Evolutionary conservation across 2,329 filamentous ascomycete species (phyloP).

Genomic region (Cladosporium sp.): DNA sequence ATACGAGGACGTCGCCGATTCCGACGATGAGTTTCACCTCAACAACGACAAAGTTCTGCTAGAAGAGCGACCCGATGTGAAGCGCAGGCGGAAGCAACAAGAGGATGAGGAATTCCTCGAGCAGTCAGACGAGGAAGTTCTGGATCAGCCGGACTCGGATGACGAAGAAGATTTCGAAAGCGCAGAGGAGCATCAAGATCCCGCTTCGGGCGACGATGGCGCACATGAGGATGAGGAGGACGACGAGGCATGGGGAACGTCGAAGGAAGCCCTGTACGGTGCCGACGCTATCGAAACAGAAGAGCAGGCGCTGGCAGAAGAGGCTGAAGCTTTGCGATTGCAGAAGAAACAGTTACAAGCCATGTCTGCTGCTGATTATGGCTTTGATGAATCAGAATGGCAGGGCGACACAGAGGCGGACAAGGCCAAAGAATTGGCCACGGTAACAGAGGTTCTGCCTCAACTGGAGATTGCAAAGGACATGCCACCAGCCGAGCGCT

Average conservation of each 20-base stretch:
- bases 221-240: slow-evolving; percentile 43
- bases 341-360: slow-evolving; percentile 87
- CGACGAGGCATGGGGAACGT: slow-evolving; percentile 75
- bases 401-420: slow-evolving; percentile 47
- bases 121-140: slow-evolving; percentile 60
- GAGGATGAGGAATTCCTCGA: slow-evolving; percentile 63
- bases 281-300: slow-evolving; percentile 71
- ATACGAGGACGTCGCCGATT: slow-evolving; percentile 84
- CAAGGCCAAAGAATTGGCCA: slow-evolving; percentile 39
- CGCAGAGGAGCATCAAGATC: slow-evolving; percentile 26
- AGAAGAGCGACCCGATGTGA: slow-evolving; percentile 73
- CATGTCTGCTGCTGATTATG: slow-evolving; percentile 89
- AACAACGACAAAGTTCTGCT: slow-evolving; percentile 82
- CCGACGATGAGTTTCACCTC: slow-evolving; percentile 88
- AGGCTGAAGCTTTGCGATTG: slow-evolving; percentile 79
- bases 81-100: slow-evolving; percentile 66
- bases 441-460: slow-evolving; percentile 77
- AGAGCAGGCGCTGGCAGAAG: slow-evolving; percentile 80
- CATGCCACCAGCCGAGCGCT: slow-evolving; percentile 69
- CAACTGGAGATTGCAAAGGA: slow-evolving; percentile 76
- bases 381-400: slow-evolving; percentile 90
- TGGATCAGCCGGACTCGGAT: slow-evolving; percentile 36
- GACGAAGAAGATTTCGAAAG: slow-evolving; percentile 32
- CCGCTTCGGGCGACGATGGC: slow-evolving; percentile 27
- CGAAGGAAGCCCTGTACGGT: slow-evolving; percentile 88